Conservation (phyloP, 1,284 basidiomycete species). For the Cerrena zonata region DNA sequence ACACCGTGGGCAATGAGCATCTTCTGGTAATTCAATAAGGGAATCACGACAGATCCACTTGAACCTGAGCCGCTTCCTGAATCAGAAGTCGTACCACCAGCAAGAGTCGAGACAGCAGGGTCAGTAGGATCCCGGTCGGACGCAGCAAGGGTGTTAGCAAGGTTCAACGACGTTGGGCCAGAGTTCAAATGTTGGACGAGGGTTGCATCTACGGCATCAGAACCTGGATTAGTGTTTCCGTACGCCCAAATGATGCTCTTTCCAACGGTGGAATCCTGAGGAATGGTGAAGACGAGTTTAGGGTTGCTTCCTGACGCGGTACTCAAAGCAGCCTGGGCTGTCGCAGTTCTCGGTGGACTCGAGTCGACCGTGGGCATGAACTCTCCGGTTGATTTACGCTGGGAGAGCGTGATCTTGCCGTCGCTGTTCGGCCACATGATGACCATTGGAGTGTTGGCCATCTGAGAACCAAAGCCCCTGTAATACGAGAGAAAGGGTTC, state of each 20-base stretch:
- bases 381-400: constrained; percentile 28
- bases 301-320: constrained; percentile 18
- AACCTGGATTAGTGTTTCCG: constrained; percentile 27
- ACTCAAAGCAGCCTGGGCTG: constrained; percentile 16
- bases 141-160: constrained; percentile 18
- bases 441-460: constrained; percentile 32
- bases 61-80: not conserved
- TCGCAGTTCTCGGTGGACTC: constrained; percentile 27
- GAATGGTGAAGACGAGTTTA: constrained; percentile 17
- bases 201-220: constrained; percentile 21
- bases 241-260: constrained; percentile 38
- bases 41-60: constrained; percentile 3
- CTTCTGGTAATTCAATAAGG: constrained; percentile 26
- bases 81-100: not conserved
- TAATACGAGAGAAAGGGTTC: constrained; percentile 4
- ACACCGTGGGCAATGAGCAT: constrained; percentile 35
- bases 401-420: constrained; percentile 35
- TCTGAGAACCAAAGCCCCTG: constrained; percentile 29
- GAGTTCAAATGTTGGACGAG: constrained; percentile 31
- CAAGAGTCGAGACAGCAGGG: constrained; percentile 9
- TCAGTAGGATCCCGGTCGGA: constrained; percentile 13
- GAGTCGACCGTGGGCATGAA: constrained; percentile 29
- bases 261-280: constrained; percentile 12
- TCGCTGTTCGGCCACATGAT: constrained; percentile 39
- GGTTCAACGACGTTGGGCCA: constrained; percentile 26